Conservation (phyloP, 768 basidiomycete species). For the Cubamyces lactineus region DNA sequence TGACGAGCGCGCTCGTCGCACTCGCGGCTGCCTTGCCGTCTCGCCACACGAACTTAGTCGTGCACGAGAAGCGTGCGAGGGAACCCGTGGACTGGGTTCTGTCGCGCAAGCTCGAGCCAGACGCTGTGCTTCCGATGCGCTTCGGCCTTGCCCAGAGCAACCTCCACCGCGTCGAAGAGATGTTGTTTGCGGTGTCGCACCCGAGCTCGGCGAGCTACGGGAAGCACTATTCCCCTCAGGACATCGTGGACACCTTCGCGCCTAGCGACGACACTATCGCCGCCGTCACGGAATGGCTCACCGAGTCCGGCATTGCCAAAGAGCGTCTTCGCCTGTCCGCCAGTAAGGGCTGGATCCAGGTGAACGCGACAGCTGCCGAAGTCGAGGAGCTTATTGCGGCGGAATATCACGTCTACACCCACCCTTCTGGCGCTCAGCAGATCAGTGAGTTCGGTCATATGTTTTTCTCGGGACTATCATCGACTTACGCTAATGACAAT, state of each 20-base stretch:
- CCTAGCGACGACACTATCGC: constrained; percentile 42
- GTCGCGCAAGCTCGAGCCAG: constrained; percentile 35
- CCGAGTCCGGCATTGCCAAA: constrained; percentile 39
- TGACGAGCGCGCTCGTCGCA: constrained; percentile 21
- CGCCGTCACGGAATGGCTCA: constrained; percentile 46
- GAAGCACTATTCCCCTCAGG: constrained; percentile 46
- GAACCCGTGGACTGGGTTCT: constrained; percentile 40
- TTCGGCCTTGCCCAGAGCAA: constrained; percentile 50
- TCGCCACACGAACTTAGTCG: constrained; percentile 28
- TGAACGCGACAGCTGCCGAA: constrained; percentile 45
- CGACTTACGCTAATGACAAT: no score
- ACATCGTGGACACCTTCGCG: constrained; percentile 46
- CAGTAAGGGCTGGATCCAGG: constrained; percentile 50
- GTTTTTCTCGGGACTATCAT: neutral
- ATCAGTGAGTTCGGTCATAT: constrained; percentile 41
- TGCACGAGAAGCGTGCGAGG: constrained; percentile 45
- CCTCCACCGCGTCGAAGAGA: constrained; percentile 42
- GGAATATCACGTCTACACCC: constrained; percentile 62
- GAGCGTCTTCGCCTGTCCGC: constrained; percentile 42
- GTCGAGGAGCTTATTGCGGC: constrained; percentile 47
- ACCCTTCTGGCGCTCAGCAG: constrained; percentile 55
- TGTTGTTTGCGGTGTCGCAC: constrained; percentile 47
- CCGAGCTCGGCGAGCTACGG: constrained; percentile 50
- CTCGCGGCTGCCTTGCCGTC: constrained; percentile 24
- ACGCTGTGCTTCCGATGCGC: constrained; percentile 45